These are phyloP conservation scores for Trichophyton simii DNA, from an alignment of 2,329 filamentous ascomycete genomes.

Conservation along the genomic window DNA sequence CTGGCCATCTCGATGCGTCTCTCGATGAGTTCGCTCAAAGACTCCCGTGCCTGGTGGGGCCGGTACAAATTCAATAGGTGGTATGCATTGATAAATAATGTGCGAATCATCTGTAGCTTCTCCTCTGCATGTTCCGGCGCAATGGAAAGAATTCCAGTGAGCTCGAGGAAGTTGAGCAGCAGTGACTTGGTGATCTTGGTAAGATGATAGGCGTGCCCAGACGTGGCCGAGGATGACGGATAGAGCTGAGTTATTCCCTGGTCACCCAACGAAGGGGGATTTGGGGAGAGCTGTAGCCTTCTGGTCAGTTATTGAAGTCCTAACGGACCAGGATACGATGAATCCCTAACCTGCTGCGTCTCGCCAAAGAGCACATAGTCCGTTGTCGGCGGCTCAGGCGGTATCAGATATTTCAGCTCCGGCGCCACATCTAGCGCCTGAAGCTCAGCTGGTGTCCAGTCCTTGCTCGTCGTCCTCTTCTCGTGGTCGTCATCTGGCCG, in stretches of 20 bases:
- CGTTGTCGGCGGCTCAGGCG: constrained; percentile 59
- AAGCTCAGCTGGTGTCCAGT: constrained; percentile 25
- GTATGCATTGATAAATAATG: constrained; percentile 80
- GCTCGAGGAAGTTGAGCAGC: constrained; percentile 76
- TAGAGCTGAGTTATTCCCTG: constrained; percentile 61
- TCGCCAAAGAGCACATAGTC: constrained; percentile 69
- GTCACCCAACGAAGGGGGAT: constrained; percentile 54
- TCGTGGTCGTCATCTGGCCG: constrained; percentile 14
- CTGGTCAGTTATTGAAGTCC: background rate
- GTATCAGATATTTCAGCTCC: constrained; percentile 65
- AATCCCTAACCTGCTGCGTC: constrained; percentile 41
- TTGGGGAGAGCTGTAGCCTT: constrained; percentile 38
- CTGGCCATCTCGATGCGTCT: constrained; percentile 61
- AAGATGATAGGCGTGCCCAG: constrained; percentile 48
- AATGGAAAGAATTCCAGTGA: constrained; percentile 58
- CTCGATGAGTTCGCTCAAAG: constrained; percentile 76
- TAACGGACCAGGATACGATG: no score
- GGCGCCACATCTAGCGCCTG: constrained; percentile 44
- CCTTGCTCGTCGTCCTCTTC: constrained; percentile 19
- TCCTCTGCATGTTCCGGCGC: constrained; percentile 54
- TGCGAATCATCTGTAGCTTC: constrained; percentile 67
- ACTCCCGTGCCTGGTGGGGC: constrained; percentile 83
- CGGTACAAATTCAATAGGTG: constrained; percentile 89
- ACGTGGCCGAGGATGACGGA: constrained; percentile 35
- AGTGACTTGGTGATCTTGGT: constrained; percentile 72